Base-by-base conservation (phyloP, 108 stramenopile species). In the Conticribra weissflogii region DNA sequence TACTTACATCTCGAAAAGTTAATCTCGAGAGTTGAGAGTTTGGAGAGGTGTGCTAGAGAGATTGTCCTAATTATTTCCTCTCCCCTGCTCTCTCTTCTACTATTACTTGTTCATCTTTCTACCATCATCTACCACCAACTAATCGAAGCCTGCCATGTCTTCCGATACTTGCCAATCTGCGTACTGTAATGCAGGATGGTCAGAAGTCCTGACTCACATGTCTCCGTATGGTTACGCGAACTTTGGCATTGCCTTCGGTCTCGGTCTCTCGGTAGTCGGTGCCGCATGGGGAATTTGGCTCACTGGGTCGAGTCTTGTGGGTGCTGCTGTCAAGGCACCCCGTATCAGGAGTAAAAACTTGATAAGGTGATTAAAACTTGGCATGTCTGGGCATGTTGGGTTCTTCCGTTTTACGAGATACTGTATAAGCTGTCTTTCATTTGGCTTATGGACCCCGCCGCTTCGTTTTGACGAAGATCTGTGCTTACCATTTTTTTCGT, bases 251-350 rank as follows among this genome's bases (percentile, higher is more conserved):
- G 98, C 96, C 9, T 97, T 99, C 47, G 97, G 96, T 66, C 72
- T 99, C 17, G 97, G 96, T 59, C 88, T 99, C 7, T 92, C 90
- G 27, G 90, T 99, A 54, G 87, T 99, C 16, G 99, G 99, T 27
- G 99, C 99, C 19, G 92, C 95, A 24, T 93, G 94, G 93, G 99
- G 99, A 31, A 99, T 99, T 70, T 99, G 95, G 86, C 83, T 98
- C 54, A 99, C 99, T 24, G 99, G 98, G 64, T 83, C 88, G 44
- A 85, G 81, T 69, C 87, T 99, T 27, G 96, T 99, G 48, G 98
- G 98, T 41, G 99, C 99, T 14, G 97, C 99, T 25, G 92, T 99
- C 45, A 98, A 98, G 82, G 95, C 99, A 22, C 99, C 99, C 18
- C 94, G 99, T 41, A 99, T 99, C 75, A 78, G 94, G 76, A 90